Percentiles rank a stretch among this genome's conserved stretches.
Conservation (phyloP, 2,329 filamentous ascomycete genomes). For the Trichoderma cornu-damae region DNA sequence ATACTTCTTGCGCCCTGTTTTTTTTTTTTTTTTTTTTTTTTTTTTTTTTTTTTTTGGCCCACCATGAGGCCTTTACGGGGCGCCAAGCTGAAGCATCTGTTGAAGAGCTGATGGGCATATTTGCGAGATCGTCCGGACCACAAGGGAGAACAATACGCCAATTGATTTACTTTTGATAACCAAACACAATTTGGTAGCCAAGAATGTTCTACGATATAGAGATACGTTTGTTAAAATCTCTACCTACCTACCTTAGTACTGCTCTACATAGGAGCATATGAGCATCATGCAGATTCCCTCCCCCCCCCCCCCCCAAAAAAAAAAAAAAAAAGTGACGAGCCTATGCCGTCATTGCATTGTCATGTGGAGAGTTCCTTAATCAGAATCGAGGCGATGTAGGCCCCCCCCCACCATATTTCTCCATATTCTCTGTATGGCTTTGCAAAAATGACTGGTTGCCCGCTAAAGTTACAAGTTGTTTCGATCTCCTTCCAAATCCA, state of each 20-base stretch:
- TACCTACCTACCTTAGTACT: not conserved
- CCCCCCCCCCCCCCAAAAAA: too few relatives aligned
- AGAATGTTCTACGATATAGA: too few relatives aligned
- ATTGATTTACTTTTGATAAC: too few relatives aligned
- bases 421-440: not conserved
- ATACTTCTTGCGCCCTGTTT: too few relatives aligned
- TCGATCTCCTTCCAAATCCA: not conserved
- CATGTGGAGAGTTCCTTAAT: not conserved
- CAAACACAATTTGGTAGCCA: too few relatives aligned
- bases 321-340: too few relatives aligned
- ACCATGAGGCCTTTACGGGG: not conserved
- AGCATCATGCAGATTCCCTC: too few relatives aligned
- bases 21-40: too few relatives aligned
- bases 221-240: too few relatives aligned
- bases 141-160: too few relatives aligned
- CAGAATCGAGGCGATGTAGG: not conserved
- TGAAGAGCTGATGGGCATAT: not conserved
- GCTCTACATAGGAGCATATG: too few relatives aligned
- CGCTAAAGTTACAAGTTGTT: not conserved
- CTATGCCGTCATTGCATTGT: slow-evolving; percentile 16
- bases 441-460: not conserved
- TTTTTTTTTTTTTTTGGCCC: too few relatives aligned
- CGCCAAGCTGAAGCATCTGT: not conserved
- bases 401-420: not conserved
- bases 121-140: not conserved